These are phyloP conservation scores for Termitomyces sp. DNA, from an alignment of 768 basidiomycete genomes.

Conservation along the genomic window DNA sequence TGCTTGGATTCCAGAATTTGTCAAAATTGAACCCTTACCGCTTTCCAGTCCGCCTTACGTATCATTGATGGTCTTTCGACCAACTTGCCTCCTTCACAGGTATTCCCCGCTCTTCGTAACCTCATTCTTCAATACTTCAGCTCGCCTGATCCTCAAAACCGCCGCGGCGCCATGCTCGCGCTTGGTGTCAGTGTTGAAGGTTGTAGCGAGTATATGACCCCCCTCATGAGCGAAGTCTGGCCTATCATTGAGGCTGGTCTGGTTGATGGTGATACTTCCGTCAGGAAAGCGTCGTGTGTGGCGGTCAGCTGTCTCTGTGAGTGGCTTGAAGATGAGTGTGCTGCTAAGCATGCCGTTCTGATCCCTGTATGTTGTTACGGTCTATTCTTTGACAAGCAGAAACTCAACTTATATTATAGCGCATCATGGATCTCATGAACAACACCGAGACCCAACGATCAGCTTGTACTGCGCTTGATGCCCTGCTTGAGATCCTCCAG, in stretches of 20 bases:
- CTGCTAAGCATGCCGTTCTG: conserved; percentile 75
- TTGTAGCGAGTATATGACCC: conserved; percentile 96
- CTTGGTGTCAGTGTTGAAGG: conserved; percentile 96
- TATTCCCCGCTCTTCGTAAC: conserved; percentile 86
- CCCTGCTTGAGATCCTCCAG: conserved; percentile 90
- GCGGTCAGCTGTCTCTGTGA: conserved; percentile 96
- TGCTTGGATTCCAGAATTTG: background rate
- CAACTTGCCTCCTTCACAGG: conserved; percentile 89
- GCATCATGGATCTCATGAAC: conserved; percentile 88
- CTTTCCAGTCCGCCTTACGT: conserved; percentile 79
- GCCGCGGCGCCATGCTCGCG: conserved; percentile 93
- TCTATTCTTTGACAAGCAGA: background rate
- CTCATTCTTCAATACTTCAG: conserved; percentile 85
- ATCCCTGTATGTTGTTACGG: conserved; percentile 64
- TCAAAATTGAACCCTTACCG: background rate
- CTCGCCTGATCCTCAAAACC: conserved; percentile 72
- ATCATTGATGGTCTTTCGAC: conserved; percentile 92
- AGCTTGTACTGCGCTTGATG: conserved; percentile 97
- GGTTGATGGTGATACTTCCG: conserved; percentile 76
- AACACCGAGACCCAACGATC: conserved; percentile 84
- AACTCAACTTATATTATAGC: conserved; percentile 38
- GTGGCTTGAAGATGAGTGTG: conserved; percentile 94
- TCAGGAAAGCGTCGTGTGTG: conserved; percentile 94
- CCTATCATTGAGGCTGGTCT: conserved; percentile 90
- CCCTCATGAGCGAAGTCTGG: conserved; percentile 90